Base-by-base conservation (phyloP, 2,329 filamentous ascomycete species). In the Fusarium sp. region DNA sequence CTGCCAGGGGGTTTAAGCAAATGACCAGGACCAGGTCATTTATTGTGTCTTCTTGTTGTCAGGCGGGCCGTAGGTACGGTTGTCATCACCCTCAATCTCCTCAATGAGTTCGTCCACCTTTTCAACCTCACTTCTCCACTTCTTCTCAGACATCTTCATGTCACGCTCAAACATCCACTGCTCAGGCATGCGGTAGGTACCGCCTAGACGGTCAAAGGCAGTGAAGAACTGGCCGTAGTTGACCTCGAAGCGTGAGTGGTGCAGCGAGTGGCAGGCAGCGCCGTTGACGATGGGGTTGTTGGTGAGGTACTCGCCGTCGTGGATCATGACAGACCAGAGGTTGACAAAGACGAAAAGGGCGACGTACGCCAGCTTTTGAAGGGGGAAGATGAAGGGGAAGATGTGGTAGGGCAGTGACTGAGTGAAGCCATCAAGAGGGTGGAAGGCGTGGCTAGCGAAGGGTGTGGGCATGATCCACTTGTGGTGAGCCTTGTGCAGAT, bases 381-480 rank as follows among this genome's bases (percentile, higher is more conserved):
- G 89, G 1, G 96, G 96, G 84, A 98, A 97, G 79, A 98, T 82
- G 85, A 98, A 95, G 5, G 95, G 95, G 86, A 96, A 98, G 76
- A 98, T 78, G 85, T 98, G 96, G 86, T 98, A 98, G 1, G 96
- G 96, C 56, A 97, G 82, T 70, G 93, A 94, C 86, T 98, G 96
- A 12, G 91, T 89, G 85, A 93, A 98, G 80, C 96, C 96, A 81
- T 98, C 96, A 62, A 98, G 82, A 1, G 96, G 95, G 86, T 98
- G 95, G 89, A 98, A 98, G 67, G 96, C 96, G 81, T 98, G 94
- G 77, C 93, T 95, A 47, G 96, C 95, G 82, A 91, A 98, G 1
- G 96, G 96, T 4, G 95, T 97, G 4, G 96, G 96, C 94, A 98
- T 97, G 85, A 98, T 98, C 96, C 96, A 98, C 87, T 98, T 98